These are phyloP conservation scores for Melanogaster broomeanus DNA, from an alignment of 768 basidiomycete species.

Conservation along the genomic window DNA sequence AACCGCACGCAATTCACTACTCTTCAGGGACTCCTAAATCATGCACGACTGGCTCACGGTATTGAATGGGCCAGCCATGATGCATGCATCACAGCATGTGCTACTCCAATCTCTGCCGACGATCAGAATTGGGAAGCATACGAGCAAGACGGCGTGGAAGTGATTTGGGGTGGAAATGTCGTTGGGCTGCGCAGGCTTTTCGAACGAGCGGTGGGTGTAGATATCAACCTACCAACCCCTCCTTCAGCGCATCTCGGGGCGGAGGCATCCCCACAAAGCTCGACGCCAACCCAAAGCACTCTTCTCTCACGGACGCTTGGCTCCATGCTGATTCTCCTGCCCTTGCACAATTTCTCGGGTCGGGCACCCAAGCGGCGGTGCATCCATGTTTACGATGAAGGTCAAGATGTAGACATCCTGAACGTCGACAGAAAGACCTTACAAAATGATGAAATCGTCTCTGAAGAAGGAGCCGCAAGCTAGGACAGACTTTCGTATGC, in stretches of 20 bases:
- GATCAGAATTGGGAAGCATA: conserved; percentile 35
- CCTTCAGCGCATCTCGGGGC: background rate
- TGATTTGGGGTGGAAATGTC: conserved; percentile 35
- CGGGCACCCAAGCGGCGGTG: conserved; percentile 42
- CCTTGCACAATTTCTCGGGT: conserved; percentile 52
- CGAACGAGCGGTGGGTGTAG: conserved; percentile 49
- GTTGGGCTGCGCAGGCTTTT: conserved; percentile 50
- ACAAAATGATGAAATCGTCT: background rate
- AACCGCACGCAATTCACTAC: conserved; percentile 49
- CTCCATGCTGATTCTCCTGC: conserved; percentile 52
- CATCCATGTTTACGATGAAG: conserved; percentile 39
- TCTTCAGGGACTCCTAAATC: conserved; percentile 53
- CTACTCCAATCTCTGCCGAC: conserved; percentile 35
- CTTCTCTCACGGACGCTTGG: conserved; percentile 49
- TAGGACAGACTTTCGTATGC: conserved; percentile 36
- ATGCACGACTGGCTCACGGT: conserved; percentile 51
- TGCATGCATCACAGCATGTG: conserved; percentile 49
- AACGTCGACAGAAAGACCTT: conserved; percentile 8
- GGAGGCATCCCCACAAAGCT: conserved; percentile 6
- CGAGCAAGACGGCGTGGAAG: conserved; percentile 41
- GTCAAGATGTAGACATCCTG: conserved; percentile 36
- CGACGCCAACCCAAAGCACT: conserved; percentile 28
- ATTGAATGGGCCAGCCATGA: conserved; percentile 53
- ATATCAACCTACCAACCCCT: conserved; percentile 17
- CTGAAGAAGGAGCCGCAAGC: background rate